Conservation (phyloP, 345 rosid genomes). For the Populus pruinosa region DNA sequence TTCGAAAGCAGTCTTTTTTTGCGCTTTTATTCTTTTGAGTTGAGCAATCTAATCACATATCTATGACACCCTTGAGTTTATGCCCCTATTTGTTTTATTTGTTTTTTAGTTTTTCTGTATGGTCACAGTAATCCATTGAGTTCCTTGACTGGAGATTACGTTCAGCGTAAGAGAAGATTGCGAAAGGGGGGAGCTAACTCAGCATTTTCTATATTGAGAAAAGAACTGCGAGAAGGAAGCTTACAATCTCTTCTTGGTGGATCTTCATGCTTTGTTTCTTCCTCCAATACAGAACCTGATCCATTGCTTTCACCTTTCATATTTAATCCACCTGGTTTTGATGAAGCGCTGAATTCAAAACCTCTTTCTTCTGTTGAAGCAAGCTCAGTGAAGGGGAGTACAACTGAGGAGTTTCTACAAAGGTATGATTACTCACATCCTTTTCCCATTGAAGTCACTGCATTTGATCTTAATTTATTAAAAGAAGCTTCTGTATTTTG, state of each 20-base stretch:
- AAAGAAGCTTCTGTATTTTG: background rate
- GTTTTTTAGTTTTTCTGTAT: background rate
- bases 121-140: background rate
- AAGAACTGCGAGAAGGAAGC: conserved; percentile 65
- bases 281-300: conserved; percentile 61
- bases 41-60: background rate
- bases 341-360: conserved; percentile 25
- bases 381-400: conserved; percentile 31
- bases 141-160: conserved; percentile 62
- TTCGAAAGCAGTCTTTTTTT: background rate
- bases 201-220: conserved; percentile 56
- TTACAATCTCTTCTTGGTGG: conserved; percentile 64
- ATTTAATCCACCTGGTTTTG: conserved; percentile 36
- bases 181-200: conserved; percentile 58
- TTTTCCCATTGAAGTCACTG: background rate
- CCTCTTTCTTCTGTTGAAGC: conserved; percentile 29
- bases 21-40: background rate
- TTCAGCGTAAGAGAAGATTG: conserved; percentile 67
- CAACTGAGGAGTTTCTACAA: conserved; percentile 30
- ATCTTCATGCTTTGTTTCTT: conserved; percentile 46
- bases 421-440: conserved; percentile 30
- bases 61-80: too few relatives aligned
- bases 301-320: conserved; percentile 68
- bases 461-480: background rate
- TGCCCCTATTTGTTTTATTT: background rate